Evolutionary conservation across 1,139 yeast species (phyloP).

Genomic region (Candida anutae): DNA sequence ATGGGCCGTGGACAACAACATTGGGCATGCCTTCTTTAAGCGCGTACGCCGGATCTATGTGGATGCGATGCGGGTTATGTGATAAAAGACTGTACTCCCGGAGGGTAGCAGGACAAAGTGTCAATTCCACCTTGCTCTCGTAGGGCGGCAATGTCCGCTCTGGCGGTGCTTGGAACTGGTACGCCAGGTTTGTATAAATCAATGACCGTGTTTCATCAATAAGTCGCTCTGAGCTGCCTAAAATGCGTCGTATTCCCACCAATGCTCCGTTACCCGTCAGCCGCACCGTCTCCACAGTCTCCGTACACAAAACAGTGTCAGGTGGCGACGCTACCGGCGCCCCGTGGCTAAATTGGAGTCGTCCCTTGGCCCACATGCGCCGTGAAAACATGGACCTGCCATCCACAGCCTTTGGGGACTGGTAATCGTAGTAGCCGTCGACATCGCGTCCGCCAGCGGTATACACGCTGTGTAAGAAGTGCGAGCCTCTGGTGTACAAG

Average conservation of each 20-base stretch:
- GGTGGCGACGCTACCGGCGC: background rate
- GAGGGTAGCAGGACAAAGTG: slow-evolving; percentile 17
- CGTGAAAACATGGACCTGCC: slow-evolving; percentile 35
- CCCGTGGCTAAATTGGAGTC: slow-evolving; percentile 35
- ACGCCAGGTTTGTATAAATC: slow-evolving; percentile 34
- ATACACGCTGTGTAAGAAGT: slow-evolving; percentile 54
- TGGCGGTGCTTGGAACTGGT: too few relatives aligned
- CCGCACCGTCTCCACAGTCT: slow-evolving; percentile 31
- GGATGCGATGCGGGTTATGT: slow-evolving; percentile 78
- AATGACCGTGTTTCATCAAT: slow-evolving; percentile 28
- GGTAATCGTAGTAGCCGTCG: slow-evolving; percentile 83
- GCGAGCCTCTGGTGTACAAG: slow-evolving; percentile 46
- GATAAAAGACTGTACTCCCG: slow-evolving; percentile 68
- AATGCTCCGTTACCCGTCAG: slow-evolving; percentile 28
- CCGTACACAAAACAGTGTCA: slow-evolving; percentile 28
- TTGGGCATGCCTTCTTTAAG: slow-evolving; percentile 51
- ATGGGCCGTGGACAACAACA: slow-evolving; percentile 75
- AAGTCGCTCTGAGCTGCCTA: too few relatives aligned
- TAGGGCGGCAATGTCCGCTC: too few relatives aligned
- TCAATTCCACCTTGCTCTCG: too few relatives aligned
- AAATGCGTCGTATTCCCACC: slow-evolving; percentile 40
- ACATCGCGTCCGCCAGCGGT: slow-evolving; percentile 41
- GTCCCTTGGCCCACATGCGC: slow-evolving; percentile 81
- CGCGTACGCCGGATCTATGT: slow-evolving; percentile 55
- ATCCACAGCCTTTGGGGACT: slow-evolving; percentile 45